Base-by-base conservation (phyloP, 1,139 yeast genomes). In the Blastobotrys ciferrii region DNA sequence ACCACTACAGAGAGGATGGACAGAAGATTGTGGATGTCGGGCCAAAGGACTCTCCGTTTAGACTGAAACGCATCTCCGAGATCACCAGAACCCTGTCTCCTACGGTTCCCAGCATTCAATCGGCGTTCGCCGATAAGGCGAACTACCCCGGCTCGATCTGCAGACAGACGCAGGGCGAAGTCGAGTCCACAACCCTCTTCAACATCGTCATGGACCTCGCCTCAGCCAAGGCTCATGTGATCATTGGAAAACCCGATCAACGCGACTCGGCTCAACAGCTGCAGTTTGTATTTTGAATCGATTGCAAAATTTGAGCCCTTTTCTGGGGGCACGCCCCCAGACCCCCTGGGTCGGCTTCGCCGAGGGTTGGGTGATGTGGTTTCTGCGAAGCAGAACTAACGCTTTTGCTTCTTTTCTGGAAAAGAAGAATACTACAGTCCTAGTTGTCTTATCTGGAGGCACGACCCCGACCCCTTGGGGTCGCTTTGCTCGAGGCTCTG, bases 141-240 rank as follows among this genome's bases (percentile, higher is more conserved):
- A 54, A 54, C 39, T 41, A 36, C 15, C 61, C 61, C 15, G 51
- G 51, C 9, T 48, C 55, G 3, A 57, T 58, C 33, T 57, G 60
- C 43, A 51, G 57, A 23, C 47, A 47, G 4, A 38, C 49, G 4
- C 38, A 37, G 15, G 53, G 50, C 4, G 43, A 30, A 1, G 43
- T 45, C 11, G 43, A 47, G 9, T 38, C 51, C 20, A 32, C 52
- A 18, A 57, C 61, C 1, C 20, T 58, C 17, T 58, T 58, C 46
- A 54, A 56, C 39, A 58, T 58, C 33, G 54, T 53, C 44, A 58
- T 58, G 60, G 58, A 58, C 37, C 48, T 57, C 31, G 45, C 42
- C 5, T 25, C 33, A 7, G 42, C 41, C 32, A 46, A 30, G 31
- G 61, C 58, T 17, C 28, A 38, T 19, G 53, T 57, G 3, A 36